phyloP scores from a whole-genome alignment of 768 basidiomycete species.

The Lactifluus subvellereus region DNA sequence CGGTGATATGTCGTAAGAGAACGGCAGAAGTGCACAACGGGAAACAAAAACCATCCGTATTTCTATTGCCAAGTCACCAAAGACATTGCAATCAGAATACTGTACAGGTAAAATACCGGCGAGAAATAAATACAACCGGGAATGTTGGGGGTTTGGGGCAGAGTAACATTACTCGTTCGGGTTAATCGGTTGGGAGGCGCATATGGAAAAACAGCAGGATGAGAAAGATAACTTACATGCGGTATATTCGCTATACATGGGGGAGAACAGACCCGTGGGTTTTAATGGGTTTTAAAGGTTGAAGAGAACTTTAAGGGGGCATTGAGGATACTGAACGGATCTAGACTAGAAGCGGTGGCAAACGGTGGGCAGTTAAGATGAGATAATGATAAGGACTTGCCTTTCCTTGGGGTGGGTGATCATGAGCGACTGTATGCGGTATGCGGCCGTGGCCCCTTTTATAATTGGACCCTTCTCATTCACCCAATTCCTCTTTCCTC shows the following conservation, averaged over 20 bases:
- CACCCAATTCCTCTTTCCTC: background rate
- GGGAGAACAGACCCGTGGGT: background rate
- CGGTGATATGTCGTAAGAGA: constrained; percentile 8
- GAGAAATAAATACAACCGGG: background rate
- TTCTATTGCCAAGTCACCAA: background rate
- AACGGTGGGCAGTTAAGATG: background rate
- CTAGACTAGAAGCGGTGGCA: too few relatives aligned
- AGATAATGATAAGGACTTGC: background rate
- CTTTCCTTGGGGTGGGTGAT: background rate
- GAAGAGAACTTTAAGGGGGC: background rate
- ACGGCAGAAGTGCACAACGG: background rate
- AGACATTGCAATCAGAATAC: too few relatives aligned
- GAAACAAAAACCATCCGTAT: background rate
- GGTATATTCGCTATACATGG: constrained; percentile 7
- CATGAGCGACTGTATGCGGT: background rate
- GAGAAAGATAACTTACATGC: background rate
- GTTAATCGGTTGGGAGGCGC: constrained; percentile 14
- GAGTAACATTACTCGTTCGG: background rate
- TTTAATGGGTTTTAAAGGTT: background rate
- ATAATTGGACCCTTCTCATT: background rate
- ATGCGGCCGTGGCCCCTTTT: background rate
- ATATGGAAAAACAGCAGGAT: background rate
- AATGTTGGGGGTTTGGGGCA: constrained; percentile 1
- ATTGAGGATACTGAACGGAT: too few relatives aligned
- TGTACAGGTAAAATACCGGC: background rate